phyloP scores from a whole-genome alignment of 192 early-diverging fungal species.

The Backusella parvicylindrica region DNA sequence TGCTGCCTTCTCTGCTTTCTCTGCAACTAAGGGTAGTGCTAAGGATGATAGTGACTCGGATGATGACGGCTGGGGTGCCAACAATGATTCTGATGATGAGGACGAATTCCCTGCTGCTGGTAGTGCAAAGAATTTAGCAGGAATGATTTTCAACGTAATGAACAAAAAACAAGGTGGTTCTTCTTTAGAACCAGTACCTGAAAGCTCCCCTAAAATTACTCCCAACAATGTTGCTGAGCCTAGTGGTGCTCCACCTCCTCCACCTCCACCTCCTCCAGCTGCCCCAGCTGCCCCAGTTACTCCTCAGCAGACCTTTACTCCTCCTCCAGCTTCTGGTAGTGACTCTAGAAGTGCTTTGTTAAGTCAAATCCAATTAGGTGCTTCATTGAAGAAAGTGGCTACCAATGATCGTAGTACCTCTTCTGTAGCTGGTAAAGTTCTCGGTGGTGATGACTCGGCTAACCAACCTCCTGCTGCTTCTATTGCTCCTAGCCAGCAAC shows the following conservation, averaged over 20 bases:
- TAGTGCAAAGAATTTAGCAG: conserved; percentile 32
- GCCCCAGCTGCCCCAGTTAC: conserved; percentile 8
- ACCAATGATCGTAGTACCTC: conserved; percentile 64
- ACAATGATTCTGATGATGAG: conserved; percentile 30
- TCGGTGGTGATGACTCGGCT: neutral
- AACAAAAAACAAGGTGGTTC: conserved; percentile 10
- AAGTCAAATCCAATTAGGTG: conserved; percentile 68
- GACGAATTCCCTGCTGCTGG: conserved; percentile 30
- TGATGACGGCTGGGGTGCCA: conserved; percentile 36
- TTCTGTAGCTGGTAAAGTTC: conserved; percentile 35
- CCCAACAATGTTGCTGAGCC: neutral
- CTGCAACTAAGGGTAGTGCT: conserved; percentile 2
- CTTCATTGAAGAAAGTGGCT: conserved; percentile 53
- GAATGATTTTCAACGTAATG: conserved; percentile 31
- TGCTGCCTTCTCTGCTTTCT: conserved; percentile 22
- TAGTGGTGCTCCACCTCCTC: neutral
- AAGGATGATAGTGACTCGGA: conserved; percentile 19
- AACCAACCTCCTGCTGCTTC: neutral
- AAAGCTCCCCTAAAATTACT: conserved; percentile 6
- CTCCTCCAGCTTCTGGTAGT: neutral
- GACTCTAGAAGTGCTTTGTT: conserved; percentile 55
- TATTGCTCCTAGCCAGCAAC: neutral
- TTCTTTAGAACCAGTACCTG: conserved; percentile 11
- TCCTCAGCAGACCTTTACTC: neutral
- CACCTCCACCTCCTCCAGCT: neutral